These are phyloP conservation scores for Neocucurbitaria cava DNA, from an alignment of 2,329 filamentous ascomycete species.

Conservation along the genomic window DNA sequence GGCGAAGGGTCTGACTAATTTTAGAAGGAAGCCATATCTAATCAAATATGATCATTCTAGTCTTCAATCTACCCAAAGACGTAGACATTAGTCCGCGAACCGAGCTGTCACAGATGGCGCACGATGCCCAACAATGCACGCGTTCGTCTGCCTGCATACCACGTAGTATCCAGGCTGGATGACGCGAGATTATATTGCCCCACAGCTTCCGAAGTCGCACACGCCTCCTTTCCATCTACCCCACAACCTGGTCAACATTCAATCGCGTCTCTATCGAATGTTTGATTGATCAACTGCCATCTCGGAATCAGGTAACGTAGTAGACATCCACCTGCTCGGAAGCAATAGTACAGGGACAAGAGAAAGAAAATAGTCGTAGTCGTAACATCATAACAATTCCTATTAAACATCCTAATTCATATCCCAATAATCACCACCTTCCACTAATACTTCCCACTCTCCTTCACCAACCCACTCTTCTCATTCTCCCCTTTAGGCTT, in stretches of 20 bases:
- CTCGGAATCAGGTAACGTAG: not conserved
- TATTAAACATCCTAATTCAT: not conserved
- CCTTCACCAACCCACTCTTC: slow-evolving; percentile 61
- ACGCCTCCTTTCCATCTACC: not conserved
- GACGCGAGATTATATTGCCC: not conserved
- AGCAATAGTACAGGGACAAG: not conserved
- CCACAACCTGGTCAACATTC: not conserved
- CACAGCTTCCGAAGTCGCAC: not conserved
- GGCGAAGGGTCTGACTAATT: no score
- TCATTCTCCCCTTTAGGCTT: slow-evolving; percentile 66
- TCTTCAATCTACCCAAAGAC: no score
- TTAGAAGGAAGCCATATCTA: no score
- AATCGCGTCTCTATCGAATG: not conserved
- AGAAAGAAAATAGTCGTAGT: not conserved
- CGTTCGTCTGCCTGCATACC: not conserved
- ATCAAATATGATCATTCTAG: no score
- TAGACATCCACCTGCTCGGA: no score
- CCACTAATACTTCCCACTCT: slow-evolving; percentile 40
- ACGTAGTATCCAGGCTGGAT: not conserved
- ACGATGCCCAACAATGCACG: not conserved
- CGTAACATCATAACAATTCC: not conserved
- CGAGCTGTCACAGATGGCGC: not conserved
- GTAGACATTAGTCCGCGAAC: not conserved
- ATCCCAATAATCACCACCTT: not conserved
- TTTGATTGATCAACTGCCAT: not conserved